Conservation (phyloP, 139 green algal genomes). For the Picochlorum sp. region DNA sequence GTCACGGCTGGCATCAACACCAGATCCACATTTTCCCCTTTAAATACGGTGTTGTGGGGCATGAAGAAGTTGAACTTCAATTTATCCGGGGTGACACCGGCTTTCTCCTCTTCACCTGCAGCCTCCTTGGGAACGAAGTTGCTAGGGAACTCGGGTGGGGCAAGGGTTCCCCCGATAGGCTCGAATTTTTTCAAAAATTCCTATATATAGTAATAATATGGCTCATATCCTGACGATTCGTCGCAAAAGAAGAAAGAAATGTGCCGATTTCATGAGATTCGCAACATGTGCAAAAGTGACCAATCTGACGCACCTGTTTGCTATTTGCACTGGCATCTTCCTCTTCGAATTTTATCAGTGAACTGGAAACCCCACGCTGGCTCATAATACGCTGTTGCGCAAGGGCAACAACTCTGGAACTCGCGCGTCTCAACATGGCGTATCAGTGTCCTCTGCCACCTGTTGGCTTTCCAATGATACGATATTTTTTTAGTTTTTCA, state of each 20-base stretch:
- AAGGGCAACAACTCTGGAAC: too few species aligned
- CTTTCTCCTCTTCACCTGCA: conserved; percentile 7
- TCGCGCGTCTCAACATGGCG: too few species aligned
- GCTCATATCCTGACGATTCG: neutral
- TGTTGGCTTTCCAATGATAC: neutral
- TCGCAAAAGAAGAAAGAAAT: neutral
- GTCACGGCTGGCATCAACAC: conserved; percentile 70
- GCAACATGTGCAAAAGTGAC: neutral
- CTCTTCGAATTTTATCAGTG: too few species aligned
- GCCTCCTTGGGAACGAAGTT: conserved; percentile 31
- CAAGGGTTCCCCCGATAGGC: conserved; percentile 20
- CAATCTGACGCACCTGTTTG: neutral
- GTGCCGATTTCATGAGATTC: neutral
- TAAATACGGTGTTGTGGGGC: conserved; percentile 46
- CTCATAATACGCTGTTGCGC: too few species aligned
- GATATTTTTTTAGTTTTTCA: too few species aligned
- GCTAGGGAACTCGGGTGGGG: conserved; percentile 28
- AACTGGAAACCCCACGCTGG: neutral
- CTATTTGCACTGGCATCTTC: too few species aligned
- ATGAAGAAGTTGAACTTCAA: conserved; percentile 76
- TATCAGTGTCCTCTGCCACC: too few species aligned
- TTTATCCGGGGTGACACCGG: conserved; percentile 50
- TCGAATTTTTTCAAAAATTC: conserved; percentile 41
- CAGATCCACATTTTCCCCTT: conserved; percentile 54
- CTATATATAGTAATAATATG: conserved; percentile 6